Base-by-base conservation (phyloP, 140 eudicot species). In the Senecio squalidus region DNA sequence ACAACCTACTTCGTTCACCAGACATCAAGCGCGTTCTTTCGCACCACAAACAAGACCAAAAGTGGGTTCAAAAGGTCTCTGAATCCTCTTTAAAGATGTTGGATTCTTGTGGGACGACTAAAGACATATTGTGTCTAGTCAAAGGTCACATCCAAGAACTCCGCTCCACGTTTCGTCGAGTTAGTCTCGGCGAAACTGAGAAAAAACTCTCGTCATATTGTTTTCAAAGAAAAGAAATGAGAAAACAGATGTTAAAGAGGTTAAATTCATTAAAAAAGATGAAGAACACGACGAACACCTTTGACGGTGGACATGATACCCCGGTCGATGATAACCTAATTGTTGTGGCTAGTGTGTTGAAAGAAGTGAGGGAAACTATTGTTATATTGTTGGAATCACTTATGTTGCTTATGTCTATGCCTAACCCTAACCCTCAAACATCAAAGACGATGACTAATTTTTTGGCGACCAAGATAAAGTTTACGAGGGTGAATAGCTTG, bases 81-180 rank as follows among this genome's bases (percentile, higher is more conserved):
- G 97, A 89, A 48, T 83, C 86, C 2, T 79, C 97, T 9, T 55
- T 89, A 8, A 70, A 67, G 29, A 77, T 89, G 92, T 64, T 86
- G 58, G 97, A 89, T 49, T 62, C 78, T 1, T 89, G 95, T 45
- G 88, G 95, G 27, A 79, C 66, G 36, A 84, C 84, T 4, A 78
- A 75, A 51, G 97, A 85, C 44, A 80, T 76, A 23, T 49, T 85
- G 36, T 57, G 68, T 46, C 75, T 80, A 3, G 85, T 79, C 25
- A 89, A 89, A 31, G 81, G 74, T 58, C 95, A 86, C 45, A 72
- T 89, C 58, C 86, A 80, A 44, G 72, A 73, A 33, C 95, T 89
- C 55, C 83, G 71, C 24, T 77, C 86, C 20, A 70, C 84, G 1
- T 80, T 89, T 34, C 93, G 82, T 21, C 75, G 80, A 49, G 75